These are phyloP conservation scores for Thalassiosira pacifica DNA, from an alignment of 352 stramenopile genomes.

Conservation along the genomic window DNA sequence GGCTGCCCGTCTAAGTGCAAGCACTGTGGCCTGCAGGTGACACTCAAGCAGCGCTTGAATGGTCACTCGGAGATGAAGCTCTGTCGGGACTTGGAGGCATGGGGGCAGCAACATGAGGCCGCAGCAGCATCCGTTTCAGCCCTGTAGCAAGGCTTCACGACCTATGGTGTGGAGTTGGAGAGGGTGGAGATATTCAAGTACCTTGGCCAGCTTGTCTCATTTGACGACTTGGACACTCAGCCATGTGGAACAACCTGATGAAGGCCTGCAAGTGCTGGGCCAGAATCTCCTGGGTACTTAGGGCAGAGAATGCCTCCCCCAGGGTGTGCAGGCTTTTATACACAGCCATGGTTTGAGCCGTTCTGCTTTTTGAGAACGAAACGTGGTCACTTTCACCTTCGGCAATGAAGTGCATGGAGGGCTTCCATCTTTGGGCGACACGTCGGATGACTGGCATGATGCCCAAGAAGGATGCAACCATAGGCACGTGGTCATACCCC, in stretches of 20 bases:
- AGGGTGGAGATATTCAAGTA: slow-evolving; percentile 22
- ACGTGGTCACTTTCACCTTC: neutral
- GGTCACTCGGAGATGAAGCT: neutral
- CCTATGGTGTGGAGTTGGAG: neutral
- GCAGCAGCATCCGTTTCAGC: neutral
- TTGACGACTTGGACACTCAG: neutral
- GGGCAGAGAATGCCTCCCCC: neutral
- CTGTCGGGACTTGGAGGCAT: neutral
- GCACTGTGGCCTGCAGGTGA: neutral
- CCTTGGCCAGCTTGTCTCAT: neutral
- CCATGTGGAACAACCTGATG: neutral
- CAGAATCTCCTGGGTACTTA: neutral
- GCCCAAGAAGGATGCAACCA: neutral
- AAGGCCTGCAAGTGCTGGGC: slow-evolving; percentile 8
- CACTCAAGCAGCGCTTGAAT: neutral
- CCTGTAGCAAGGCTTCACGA: neutral
- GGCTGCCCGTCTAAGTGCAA: neutral
- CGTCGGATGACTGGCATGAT: neutral
- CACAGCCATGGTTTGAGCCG: neutral
- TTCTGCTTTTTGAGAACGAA: slow-evolving; percentile 5
- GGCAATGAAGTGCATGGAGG: neutral
- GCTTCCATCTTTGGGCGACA: neutral
- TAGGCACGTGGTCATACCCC: neutral
- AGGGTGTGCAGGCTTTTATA: neutral
- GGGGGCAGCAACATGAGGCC: neutral